These are phyloP conservation scores for Lactarius hatsudake DNA, from an alignment of 768 basidiomycete genomes.

Conservation along the genomic window DNA sequence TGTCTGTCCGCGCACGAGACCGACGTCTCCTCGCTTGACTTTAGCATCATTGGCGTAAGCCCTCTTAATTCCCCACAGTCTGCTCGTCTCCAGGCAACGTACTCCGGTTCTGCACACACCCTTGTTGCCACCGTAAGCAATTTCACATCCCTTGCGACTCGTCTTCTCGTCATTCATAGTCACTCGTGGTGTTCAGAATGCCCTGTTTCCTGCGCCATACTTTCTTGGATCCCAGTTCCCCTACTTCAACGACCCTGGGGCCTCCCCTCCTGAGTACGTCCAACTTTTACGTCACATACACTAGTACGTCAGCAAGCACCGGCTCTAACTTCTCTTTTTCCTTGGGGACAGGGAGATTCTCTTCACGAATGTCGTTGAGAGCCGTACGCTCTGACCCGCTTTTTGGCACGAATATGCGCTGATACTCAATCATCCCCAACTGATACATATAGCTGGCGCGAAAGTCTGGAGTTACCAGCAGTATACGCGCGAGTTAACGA, in stretches of 20 bases:
- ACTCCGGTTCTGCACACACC: background rate
- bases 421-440: background rate
- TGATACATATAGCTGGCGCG: constrained; percentile 8
- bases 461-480: background rate
- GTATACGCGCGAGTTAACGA: background rate
- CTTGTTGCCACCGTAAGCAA: constrained; percentile 4
- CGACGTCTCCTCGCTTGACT: background rate
- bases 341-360: background rate
- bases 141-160: background rate
- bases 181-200: background rate
- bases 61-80: background rate
- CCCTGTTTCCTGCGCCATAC: background rate
- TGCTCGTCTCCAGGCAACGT: background rate
- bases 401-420: background rate
- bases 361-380: background rate
- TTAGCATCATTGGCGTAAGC: background rate
- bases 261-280: background rate
- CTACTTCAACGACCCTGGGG: background rate
- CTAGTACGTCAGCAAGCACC: background rate
- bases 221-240: constrained; percentile 11
- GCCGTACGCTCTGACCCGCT: background rate
- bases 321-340: background rate
- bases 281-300: background rate
- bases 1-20: background rate
- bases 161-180: background rate